phyloP scores from a whole-genome alignment of 352 stramenopile genomes.

The Phytophthora pisi region DNA sequence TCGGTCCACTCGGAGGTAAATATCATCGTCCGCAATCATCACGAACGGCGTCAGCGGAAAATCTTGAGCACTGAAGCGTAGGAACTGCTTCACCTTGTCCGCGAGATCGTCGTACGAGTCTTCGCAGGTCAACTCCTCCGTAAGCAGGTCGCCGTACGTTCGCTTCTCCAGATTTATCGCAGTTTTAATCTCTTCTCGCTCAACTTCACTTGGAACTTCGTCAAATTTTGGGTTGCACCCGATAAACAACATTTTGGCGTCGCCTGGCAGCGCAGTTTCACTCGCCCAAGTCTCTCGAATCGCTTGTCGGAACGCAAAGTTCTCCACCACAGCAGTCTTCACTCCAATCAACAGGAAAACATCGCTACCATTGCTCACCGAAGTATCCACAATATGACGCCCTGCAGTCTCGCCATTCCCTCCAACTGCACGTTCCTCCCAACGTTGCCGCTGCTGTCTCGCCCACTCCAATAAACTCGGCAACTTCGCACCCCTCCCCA shows the following conservation, averaged over 20 bases:
- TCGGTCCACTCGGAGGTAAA: constrained; percentile 45
- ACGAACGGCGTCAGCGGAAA: constrained; percentile 37
- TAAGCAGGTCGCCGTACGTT: constrained; percentile 45
- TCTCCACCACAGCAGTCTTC: constrained; percentile 46
- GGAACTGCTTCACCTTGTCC: constrained; percentile 62
- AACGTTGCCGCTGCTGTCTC: background rate
- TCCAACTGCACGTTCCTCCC: background rate
- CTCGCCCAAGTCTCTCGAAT: constrained; percentile 55
- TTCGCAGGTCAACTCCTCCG: constrained; percentile 48
- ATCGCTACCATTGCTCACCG: background rate
- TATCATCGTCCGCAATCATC: constrained; percentile 65
- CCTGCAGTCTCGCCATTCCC: background rate
- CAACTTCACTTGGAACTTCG: background rate
- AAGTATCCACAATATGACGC: background rate
- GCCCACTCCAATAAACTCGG: constrained; percentile 20
- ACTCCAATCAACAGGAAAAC: constrained; percentile 49
- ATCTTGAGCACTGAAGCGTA: constrained; percentile 29
- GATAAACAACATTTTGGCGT: constrained; percentile 45
- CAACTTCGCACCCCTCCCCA: background rate
- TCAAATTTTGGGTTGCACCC: constrained; percentile 31
- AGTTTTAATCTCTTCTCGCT: constrained; percentile 10
- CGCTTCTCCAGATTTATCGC: constrained; percentile 40
- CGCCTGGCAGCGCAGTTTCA: constrained; percentile 7
- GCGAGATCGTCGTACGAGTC: constrained; percentile 58
- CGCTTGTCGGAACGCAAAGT: constrained; percentile 37